phyloP scores from a whole-genome alignment of 2,329 filamentous ascomycete genomes.

The Orbilia ellipsospora region DNA sequence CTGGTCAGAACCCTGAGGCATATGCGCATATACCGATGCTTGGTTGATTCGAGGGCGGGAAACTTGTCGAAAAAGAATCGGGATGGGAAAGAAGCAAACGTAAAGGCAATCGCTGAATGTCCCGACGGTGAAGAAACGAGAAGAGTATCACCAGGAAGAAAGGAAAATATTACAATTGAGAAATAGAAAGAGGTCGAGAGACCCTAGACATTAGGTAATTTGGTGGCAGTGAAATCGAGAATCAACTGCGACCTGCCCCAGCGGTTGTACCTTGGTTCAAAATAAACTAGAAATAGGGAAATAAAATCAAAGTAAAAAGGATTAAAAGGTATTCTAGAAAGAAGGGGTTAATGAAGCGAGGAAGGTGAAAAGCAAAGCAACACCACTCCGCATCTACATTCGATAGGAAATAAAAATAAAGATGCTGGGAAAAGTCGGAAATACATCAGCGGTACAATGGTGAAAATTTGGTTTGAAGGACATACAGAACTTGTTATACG shows the following conservation, averaged over 20 bases:
- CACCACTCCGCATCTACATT: slow-evolving; percentile 48
- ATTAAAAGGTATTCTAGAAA: background rate
- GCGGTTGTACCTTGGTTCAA: slow-evolving; percentile 19
- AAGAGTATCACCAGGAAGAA: slow-evolving; percentile 45
- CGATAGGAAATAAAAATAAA: slow-evolving; percentile 15
- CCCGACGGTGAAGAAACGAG: slow-evolving; percentile 39
- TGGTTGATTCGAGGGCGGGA: slow-evolving; percentile 27
- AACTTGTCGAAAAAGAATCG: slow-evolving; percentile 27
- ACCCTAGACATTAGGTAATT: slow-evolving; percentile 41
- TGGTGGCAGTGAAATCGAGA: slow-evolving; percentile 45
- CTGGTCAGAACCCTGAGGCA: slow-evolving; percentile 42
- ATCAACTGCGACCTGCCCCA: slow-evolving; percentile 42
- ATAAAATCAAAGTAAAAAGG: slow-evolving; percentile 35
- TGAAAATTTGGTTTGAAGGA: slow-evolving; percentile 20
- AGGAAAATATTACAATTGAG: slow-evolving; percentile 33
- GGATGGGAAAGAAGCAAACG: slow-evolving; percentile 32
- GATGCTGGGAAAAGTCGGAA: slow-evolving; percentile 23
- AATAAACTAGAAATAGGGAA: background rate
- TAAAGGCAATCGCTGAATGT: slow-evolving; percentile 2
- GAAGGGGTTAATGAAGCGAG: background rate
- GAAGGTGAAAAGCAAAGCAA: slow-evolving; percentile 18
- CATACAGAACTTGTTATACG: slow-evolving; percentile 48
- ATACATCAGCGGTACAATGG: slow-evolving; percentile 17
- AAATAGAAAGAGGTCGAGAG: slow-evolving; percentile 50
- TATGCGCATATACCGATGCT: slow-evolving; percentile 36